Percentiles rank a stretch among this genome's conserved stretches.
Evolutionary conservation across 1,284 basidiomycete species (phyloP).

Genomic region (Singerocomus inundabilis): DNA sequence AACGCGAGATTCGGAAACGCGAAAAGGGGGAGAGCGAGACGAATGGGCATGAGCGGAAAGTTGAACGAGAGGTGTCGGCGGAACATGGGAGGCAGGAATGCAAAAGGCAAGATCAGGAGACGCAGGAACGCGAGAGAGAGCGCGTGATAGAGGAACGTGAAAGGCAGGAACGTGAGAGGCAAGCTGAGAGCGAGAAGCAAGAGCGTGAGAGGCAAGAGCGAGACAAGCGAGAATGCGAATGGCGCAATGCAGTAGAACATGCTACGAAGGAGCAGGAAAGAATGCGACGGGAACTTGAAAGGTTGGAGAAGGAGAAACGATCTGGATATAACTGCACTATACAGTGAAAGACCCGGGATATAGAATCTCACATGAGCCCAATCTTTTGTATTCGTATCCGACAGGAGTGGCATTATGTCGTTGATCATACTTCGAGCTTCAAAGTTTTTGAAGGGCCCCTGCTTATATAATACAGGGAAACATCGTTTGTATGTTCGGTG

Average conservation of each 20-base stretch:
- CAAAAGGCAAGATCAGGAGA: not conserved
- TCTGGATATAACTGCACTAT: constrained; percentile 5
- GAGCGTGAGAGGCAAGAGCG: constrained; percentile 1
- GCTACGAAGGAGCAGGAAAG: not conserved
- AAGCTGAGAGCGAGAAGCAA: not conserved
- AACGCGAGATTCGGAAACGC: constrained; percentile 13
- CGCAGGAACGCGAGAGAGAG: not conserved
- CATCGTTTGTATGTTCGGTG: too few species aligned
- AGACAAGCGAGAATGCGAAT: not conserved
- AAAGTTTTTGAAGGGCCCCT: too few species aligned
- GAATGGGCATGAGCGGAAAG: not conserved
- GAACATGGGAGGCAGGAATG: not conserved
- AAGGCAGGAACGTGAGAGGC: not conserved
- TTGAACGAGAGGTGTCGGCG: too few species aligned
- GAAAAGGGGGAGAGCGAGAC: constrained; percentile 9
- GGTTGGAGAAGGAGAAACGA: constrained; percentile 4
- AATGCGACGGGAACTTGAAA: not conserved
- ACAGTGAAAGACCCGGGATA: constrained; percentile 3
- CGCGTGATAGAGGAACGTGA: too few species aligned
- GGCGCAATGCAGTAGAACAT: not conserved
- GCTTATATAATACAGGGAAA: too few species aligned
- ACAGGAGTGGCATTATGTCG: too few species aligned
- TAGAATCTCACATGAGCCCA: too few species aligned
- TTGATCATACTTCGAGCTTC: too few species aligned
- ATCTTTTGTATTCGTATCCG: too few species aligned